Conservation (phyloP, 345 rosid genomes). For the Syzygium grande region DNA sequence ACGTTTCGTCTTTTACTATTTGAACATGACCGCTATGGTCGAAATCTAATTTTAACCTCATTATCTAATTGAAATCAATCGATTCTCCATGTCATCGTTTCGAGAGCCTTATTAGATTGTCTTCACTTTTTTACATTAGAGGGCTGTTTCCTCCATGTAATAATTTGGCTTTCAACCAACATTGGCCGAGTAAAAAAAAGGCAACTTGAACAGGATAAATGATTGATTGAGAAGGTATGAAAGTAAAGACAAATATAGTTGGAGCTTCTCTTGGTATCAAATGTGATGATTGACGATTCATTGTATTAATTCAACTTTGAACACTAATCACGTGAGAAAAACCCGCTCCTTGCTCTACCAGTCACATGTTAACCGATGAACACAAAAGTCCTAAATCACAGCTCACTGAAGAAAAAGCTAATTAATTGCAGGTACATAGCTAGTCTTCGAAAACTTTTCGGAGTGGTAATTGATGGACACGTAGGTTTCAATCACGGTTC, state of each 20-base stretch:
- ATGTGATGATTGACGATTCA: neutral
- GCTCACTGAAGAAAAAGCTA: neutral
- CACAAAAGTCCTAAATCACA: neutral
- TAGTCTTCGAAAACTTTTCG: neutral
- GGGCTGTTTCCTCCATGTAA: too few species aligned
- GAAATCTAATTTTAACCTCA: neutral
- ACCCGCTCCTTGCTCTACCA: neutral
- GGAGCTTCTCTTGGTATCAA: neutral
- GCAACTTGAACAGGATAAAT: too few species aligned
- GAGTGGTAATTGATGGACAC: neutral
- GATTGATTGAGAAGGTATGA: neutral
- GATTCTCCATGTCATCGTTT: rapidly evolving
- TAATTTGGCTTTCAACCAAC: too few species aligned
- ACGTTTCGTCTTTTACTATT: neutral
- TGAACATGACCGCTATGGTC: neutral
- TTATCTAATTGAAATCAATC: neutral
- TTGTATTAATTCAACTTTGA: neutral
- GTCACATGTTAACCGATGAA: neutral
- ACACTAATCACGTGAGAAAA: neutral
- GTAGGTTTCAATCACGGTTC: too few species aligned
- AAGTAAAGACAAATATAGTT: neutral
- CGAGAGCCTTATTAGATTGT: rapidly evolving
- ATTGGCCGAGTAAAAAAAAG: too few species aligned
- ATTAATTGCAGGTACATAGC: neutral
- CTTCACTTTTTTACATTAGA: too few species aligned